Conservation (phyloP, 306 rosid species). For the Cucurbita moschata region DNA sequence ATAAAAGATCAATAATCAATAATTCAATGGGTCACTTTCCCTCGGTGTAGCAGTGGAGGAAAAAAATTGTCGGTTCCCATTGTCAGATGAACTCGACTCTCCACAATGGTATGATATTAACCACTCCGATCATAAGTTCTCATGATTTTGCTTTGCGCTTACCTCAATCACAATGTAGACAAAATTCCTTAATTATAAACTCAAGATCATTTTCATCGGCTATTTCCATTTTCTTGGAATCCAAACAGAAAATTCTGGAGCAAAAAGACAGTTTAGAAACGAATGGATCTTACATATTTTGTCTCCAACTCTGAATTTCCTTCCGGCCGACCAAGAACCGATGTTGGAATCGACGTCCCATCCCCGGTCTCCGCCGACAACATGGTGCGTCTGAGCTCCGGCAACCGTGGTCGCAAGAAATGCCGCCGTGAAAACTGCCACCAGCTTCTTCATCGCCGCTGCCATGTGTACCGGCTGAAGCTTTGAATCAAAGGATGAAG, state of each 20-base stretch:
- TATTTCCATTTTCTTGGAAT: neutral
- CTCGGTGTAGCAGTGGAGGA: too few species aligned
- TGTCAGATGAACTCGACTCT: too few species aligned
- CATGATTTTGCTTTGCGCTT: too few species aligned
- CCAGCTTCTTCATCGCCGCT: neutral
- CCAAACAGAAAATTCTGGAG: neutral
- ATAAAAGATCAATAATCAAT: neutral
- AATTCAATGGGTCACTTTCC: neutral
- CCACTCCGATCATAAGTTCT: too few species aligned
- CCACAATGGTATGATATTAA: too few species aligned
- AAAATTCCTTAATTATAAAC: too few species aligned
- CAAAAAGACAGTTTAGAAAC: neutral
- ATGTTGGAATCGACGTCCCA: slow-evolving; percentile 60
- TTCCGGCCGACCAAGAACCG: slow-evolving; percentile 47
- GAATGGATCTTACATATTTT: slow-evolving; percentile 40
- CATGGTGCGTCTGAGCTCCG: slow-evolving; percentile 43
- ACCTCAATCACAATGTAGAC: too few species aligned
- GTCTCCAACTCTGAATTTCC: slow-evolving; percentile 56
- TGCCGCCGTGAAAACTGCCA: neutral
- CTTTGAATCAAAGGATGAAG: too few species aligned
- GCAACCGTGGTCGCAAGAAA: neutral
- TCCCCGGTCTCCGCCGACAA: slow-evolving; percentile 75
- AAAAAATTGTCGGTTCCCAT: neutral
- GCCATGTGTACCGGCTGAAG: neutral
- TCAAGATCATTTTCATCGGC: too few species aligned